These are phyloP conservation scores for Corrigiola litoralis DNA, from an alignment of 179 eudicot genomes.

Conservation along the genomic window DNA sequence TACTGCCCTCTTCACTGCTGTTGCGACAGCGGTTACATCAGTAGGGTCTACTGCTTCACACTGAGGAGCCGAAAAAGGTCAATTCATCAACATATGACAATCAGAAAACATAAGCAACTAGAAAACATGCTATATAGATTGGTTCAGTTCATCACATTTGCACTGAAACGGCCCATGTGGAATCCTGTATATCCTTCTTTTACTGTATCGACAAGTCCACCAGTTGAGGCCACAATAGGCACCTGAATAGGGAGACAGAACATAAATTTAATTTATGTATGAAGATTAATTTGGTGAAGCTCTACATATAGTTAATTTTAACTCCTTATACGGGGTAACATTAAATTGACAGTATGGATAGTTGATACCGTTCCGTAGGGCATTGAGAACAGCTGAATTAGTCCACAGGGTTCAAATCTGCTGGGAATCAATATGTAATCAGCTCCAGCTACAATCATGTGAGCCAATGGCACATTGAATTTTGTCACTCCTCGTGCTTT, in stretches of 20 bases:
- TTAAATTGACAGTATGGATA: too few relatives aligned
- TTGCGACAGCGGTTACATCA: constrained; percentile 57
- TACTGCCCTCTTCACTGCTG: constrained; percentile 59
- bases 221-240: constrained; percentile 86
- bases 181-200: constrained; percentile 84
- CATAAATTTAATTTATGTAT: not conserved
- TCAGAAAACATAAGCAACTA: not conserved
- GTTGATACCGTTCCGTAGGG: constrained; percentile 69
- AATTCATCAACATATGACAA: not conserved
- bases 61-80: constrained; percentile 24
- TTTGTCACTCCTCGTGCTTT: constrained; percentile 78
- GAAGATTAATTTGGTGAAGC: too few relatives aligned
- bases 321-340: too few relatives aligned
- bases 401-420: constrained; percentile 96
- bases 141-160: constrained; percentile 35
- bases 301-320: too few relatives aligned
- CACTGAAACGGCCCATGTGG: constrained; percentile 87
- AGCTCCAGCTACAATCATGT: constrained; percentile 76
- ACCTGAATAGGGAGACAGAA: constrained; percentile 31
- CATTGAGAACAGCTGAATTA: constrained; percentile 89
- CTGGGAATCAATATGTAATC: constrained; percentile 80
- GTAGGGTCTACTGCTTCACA: constrained; percentile 62
- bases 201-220: constrained; percentile 90
- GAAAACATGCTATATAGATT: not conserved
- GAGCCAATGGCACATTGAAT: constrained; percentile 74